Conservation (phyloP, 768 basidiomycete genomes). For the Favolaschia claudopus region DNA sequence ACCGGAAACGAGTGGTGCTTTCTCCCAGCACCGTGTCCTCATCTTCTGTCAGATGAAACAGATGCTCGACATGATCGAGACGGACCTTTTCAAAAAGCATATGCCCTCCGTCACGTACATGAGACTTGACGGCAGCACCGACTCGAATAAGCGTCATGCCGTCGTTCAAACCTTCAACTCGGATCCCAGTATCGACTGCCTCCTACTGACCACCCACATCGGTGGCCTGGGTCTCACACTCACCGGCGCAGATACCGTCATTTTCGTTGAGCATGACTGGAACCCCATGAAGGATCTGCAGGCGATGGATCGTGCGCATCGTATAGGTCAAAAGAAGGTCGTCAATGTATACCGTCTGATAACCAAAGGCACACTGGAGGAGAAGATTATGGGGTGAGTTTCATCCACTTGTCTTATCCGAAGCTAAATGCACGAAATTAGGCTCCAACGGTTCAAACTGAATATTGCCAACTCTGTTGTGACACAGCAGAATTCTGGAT, state of each 20-base stretch:
- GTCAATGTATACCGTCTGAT: conserved; percentile 98
- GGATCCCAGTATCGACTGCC: conserved; percentile 96
- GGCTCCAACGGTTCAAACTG: conserved; percentile 97
- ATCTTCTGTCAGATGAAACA: conserved; percentile 99
- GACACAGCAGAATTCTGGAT: conserved; percentile 94
- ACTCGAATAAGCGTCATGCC: conserved; percentile 92
- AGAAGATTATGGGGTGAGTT: conserved; percentile 98
- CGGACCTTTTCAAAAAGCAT: conserved; percentile 85
- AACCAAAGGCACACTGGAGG: conserved; percentile 96
- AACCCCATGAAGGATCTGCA: conserved; percentile 99
- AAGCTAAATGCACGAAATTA: conserved; percentile 40
- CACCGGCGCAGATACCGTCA: conserved; percentile 98
- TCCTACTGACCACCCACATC: conserved; percentile 95
- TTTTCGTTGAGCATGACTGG: conserved; percentile 99
- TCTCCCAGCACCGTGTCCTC: conserved; percentile 97
- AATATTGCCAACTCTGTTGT: conserved; percentile 98
- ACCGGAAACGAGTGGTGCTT: conserved; percentile 60
- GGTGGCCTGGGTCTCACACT: conserved; percentile 95
- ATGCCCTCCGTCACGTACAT: conserved; percentile 99
- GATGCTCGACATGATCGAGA: conserved; percentile 98
- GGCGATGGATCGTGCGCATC: conserved; percentile 98
- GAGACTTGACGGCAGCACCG: conserved; percentile 94
- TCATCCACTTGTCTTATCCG: background rate
- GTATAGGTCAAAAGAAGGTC: conserved; percentile 98
- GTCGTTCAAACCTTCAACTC: conserved; percentile 98